These are phyloP conservation scores for Pythium biforme DNA, from an alignment of 352 stramenopile genomes.

Conservation along the genomic window DNA sequence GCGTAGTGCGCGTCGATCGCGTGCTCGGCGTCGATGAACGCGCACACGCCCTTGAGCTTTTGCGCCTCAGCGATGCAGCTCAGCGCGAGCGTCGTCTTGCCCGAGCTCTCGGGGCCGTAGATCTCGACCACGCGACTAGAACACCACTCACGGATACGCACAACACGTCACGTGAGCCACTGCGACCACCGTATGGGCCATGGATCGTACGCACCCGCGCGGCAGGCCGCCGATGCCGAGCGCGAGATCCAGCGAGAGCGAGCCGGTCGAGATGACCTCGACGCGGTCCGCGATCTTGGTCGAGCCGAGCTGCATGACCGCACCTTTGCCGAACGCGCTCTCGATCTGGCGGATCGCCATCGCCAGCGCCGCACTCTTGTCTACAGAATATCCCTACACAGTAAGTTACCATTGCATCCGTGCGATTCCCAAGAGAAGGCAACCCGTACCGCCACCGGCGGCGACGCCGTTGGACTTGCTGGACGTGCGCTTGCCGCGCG, in stretches of 20 bases:
- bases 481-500: conserved; percentile 26
- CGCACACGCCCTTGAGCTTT: conserved; percentile 90
- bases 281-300: conserved; percentile 88
- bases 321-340: conserved; percentile 94
- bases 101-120: conserved; percentile 97
- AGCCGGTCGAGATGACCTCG: conserved; percentile 93
- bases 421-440: too few relatives aligned
- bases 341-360: conserved; percentile 96
- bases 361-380: conserved; percentile 86
- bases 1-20: conserved; percentile 97
- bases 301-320: conserved; percentile 95
- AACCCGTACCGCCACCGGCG: conserved; percentile 13
- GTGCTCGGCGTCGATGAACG: conserved; percentile 99
- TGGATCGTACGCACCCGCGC: conserved; percentile 62
- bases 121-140: conserved; percentile 96
- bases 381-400: conserved; percentile 24
- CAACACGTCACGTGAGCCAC: too few relatives aligned
- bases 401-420: too few relatives aligned
- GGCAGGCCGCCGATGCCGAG: conserved; percentile 93
- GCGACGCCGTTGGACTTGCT: conserved; percentile 20
- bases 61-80: conserved; percentile 97
- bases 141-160: too few relatives aligned
- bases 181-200: too few relatives aligned
- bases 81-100: conserved; percentile 98
- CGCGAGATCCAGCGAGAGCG: conserved; percentile 91